phyloP scores from a whole-genome alignment of 2,329 filamentous ascomycete genomes.

The Penicillium janthinellum region DNA sequence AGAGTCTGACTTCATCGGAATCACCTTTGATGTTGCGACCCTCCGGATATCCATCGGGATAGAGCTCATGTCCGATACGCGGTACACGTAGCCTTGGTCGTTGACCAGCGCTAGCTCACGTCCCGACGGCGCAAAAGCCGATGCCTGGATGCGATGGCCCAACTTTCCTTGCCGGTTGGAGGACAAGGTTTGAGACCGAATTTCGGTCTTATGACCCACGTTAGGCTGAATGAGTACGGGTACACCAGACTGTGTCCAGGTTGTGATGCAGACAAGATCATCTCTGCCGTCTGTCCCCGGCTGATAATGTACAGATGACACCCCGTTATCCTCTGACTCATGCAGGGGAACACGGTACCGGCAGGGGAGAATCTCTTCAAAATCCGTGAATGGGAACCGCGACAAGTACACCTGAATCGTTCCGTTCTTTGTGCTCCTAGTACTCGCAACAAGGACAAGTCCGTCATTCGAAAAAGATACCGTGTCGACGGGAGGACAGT shows the following conservation, averaged over 20 bases:
- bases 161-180: not conserved
- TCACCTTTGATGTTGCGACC: not conserved
- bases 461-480: not conserved
- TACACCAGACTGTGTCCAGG: not conserved
- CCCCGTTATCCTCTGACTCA: not conserved
- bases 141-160: not conserved
- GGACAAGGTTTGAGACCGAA: not conserved
- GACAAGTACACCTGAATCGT: not conserved
- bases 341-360: not conserved
- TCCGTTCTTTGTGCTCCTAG: not conserved
- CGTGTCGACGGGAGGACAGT: not conserved
- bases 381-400: not conserved
- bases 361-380: not conserved
- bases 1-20: not conserved
- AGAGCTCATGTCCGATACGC: not conserved
- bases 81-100: not conserved
- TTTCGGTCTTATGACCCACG: not conserved
- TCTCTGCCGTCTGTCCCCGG: not conserved
- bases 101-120: not conserved
- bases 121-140: not conserved
- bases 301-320: not conserved
- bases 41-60: not conserved
- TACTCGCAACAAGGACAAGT: not conserved
- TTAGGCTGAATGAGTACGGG: not conserved
- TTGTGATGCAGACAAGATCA: not conserved